Evolutionary conservation across 768 basidiomycete genomes (phyloP), one percentile per base, ranked within the genome.

Genomic region (Suillus americanus): DNA sequence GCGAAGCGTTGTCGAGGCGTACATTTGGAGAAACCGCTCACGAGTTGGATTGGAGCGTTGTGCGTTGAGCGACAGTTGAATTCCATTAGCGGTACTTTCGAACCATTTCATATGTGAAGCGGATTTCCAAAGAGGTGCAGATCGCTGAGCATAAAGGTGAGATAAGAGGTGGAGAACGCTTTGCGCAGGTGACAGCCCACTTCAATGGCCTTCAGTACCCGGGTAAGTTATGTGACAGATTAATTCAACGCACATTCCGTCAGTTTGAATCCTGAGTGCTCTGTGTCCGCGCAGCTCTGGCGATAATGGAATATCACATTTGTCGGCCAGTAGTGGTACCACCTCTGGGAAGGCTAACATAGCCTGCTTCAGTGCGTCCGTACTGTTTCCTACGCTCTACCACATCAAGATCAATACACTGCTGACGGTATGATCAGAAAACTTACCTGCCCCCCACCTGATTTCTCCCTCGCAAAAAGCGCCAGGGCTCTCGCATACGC

Each of bases 131-230:
- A 97, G 74, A 0, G 87, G 74, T 10, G 77, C 81, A 0, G 93
- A 91, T 8, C 94, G 89, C 50, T 90, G 86, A 4, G 85, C 92
- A 74, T 99, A 99, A 28, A 98, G 85, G 71, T 95, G 92, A 0
- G 92, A 91, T 4, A 98, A 83, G 9, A 97, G 85, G 68, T 97
- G 90, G 0, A 94, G 77, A 3, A 84, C 82, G 10, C 80, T 75
- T 30, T 83, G 72, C 18, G 78, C 72, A 0, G 78, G 70, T 20
- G 85, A 72, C 45, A 62, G 72, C 74, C 57, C 85, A 81, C 68
- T 69, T 64, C 16, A 61, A 53, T 23, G 53, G 63, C 41, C 37
- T 65, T 67, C 60, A 76, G 66, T 35, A 30, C 33, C 9, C 54
- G 54, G 18, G 16, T 18, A 20, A 9, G 20, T 43, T 9, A 35